phyloP scores from a whole-genome alignment of 306 rosid species.

The Nissolia schottii region DNA sequence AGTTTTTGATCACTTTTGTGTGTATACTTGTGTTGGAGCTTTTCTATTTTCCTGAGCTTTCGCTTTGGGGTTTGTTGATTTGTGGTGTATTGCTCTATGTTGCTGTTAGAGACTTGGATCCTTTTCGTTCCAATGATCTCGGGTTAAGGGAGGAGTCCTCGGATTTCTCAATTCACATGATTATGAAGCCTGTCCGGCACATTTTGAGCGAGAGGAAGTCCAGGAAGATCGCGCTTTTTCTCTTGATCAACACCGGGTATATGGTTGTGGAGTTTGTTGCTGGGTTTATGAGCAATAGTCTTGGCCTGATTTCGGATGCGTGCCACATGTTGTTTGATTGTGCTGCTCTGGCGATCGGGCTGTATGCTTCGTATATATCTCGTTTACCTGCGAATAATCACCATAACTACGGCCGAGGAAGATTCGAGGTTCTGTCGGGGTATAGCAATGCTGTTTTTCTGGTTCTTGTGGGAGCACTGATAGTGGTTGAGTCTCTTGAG shows the following conservation, averaged over 20 bases:
- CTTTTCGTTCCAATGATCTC: conserved; percentile 31
- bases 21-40: conserved; percentile 71
- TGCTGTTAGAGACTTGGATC: conserved; percentile 79
- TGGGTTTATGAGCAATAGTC: conserved; percentile 94
- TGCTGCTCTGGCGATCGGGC: conserved; percentile 95
- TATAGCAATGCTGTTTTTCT: conserved; percentile 85
- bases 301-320: conserved; percentile 90
- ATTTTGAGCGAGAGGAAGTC: conserved; percentile 91
- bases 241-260: conserved; percentile 73
- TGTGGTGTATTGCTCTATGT: conserved; percentile 70
- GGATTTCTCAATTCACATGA: conserved; percentile 27
- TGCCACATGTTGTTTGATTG: conserved; percentile 99
- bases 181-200: conserved; percentile 77
- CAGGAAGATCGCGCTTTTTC: conserved; percentile 83
- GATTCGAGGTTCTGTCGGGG: conserved; percentile 93
- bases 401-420: conserved; percentile 83
- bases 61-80: conserved; percentile 83
- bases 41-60: conserved; percentile 74
- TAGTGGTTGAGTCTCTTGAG: conserved; percentile 86
- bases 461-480: conserved; percentile 86
- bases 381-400: conserved; percentile 80
- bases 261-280: conserved; percentile 92
- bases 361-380: conserved; percentile 91
- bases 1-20: conserved; percentile 63
- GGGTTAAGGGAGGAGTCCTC: conserved; percentile 57